A percentile compares a stretch with the other conserved stretches of the same genome.
Conservation (phyloP, 2,329 filamentous ascomycete genomes). For the Phialophora macrospora region DNA sequence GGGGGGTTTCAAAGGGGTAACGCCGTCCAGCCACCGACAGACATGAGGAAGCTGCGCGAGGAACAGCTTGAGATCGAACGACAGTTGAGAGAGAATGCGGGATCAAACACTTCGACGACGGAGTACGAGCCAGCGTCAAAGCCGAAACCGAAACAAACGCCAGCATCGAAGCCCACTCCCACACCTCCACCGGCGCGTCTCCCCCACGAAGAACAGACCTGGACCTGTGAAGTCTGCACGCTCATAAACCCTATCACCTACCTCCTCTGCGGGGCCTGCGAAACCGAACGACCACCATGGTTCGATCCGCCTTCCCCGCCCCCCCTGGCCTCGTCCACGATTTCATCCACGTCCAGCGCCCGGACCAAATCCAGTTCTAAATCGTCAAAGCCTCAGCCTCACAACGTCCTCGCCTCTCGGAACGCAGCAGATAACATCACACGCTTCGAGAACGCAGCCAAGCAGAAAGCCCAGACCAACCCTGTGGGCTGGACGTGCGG, state of each 20-base stretch:
- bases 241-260: conserved; percentile 65
- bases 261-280: conserved; percentile 66
- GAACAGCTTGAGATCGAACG: conserved; percentile 31
- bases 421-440: conserved; percentile 48
- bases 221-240: conserved; percentile 66
- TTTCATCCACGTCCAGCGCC: conserved; percentile 28
- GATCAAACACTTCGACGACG: conserved; percentile 9
- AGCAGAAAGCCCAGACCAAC: conserved; percentile 54
- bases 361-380: conserved; percentile 27
- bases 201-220: conserved; percentile 47
- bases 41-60: conserved; percentile 23
- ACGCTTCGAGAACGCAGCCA: conserved; percentile 49
- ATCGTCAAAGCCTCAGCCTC: conserved; percentile 4
- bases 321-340: conserved; percentile 29
- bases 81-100: conserved; percentile 24
- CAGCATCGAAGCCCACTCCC: conserved; percentile 5
- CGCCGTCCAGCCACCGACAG: conserved; percentile 44
- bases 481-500: conserved; percentile 65
- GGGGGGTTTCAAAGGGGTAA: conserved; percentile 49
- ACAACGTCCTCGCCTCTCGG: conserved; percentile 31
- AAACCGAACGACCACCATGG: conserved; percentile 56
- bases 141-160: conserved; percentile 4
- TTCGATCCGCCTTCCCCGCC: conserved; percentile 41
- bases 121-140: conserved; percentile 13
- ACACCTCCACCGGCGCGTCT: conserved; percentile 2